A percentile compares a stretch with the other conserved stretches of the same genome.
Conservation (phyloP, 345 rosid genomes). For the Ricinus communis region DNA sequence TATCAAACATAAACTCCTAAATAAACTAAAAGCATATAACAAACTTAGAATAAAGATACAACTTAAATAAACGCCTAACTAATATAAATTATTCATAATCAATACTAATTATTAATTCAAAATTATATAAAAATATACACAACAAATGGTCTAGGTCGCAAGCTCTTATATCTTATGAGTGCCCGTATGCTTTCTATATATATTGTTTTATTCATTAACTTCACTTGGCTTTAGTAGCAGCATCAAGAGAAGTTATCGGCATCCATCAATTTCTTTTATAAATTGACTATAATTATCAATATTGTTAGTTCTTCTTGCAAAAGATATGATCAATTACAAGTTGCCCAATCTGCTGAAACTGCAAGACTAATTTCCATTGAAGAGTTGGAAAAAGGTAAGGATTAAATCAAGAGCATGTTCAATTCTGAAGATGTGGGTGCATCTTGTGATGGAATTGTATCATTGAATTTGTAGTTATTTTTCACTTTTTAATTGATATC, state of each 20-base stretch:
- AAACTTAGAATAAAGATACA: too few species aligned
- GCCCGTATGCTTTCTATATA: not conserved
- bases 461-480: too few species aligned
- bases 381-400: not conserved
- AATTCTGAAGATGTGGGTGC: not conserved
- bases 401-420: not conserved
- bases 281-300: not conserved
- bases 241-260: not conserved
- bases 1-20: too few species aligned
- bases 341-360: not conserved
- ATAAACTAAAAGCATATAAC: too few species aligned
- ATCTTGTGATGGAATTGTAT: too few species aligned
- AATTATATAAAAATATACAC: too few species aligned
- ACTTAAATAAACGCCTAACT: too few species aligned
- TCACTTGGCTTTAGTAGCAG: not conserved
- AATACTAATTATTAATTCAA: too few species aligned
- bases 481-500: too few species aligned
- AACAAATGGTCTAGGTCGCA: not conserved
- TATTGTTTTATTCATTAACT: not conserved
- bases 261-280: not conserved
- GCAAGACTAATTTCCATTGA: not conserved
- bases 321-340: not conserved
- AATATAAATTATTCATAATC: too few species aligned
- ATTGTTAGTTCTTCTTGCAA: not conserved
- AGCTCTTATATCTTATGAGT: not conserved